phyloP scores from a whole-genome alignment of 2,329 filamentous ascomycete genomes.

The Coniochaeta sp. region DNA sequence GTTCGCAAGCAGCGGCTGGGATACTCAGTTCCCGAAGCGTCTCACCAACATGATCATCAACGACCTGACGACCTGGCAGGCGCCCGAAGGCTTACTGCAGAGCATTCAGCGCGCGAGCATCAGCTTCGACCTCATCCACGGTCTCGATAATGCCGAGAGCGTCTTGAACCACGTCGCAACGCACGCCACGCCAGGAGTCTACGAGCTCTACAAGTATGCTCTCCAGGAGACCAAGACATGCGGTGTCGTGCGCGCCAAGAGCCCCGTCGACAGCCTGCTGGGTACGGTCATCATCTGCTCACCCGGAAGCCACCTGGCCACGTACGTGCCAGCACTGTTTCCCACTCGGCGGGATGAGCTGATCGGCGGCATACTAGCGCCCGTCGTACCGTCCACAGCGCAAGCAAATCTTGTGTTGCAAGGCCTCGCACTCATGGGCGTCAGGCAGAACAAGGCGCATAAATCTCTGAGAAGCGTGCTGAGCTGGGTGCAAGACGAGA shows the following conservation, averaged over 20 bases:
- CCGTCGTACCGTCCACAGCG: conserved; percentile 62
- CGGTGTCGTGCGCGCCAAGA: conserved; percentile 77
- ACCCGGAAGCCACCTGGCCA: conserved; percentile 58
- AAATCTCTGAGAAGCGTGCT: conserved; percentile 66
- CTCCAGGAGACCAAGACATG: conserved; percentile 64
- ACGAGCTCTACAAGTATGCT: conserved; percentile 72
- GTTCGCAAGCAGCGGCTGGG: conserved; percentile 90
- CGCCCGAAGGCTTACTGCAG: conserved; percentile 69
- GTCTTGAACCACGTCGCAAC: conserved; percentile 69
- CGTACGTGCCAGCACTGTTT: conserved; percentile 61
- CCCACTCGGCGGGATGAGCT: conserved; percentile 36
- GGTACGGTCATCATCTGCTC: conserved; percentile 77
- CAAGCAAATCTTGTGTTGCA: conserved; percentile 66
- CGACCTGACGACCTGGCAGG: conserved; percentile 64
- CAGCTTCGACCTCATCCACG: conserved; percentile 77
- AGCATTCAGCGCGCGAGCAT: conserved; percentile 66
- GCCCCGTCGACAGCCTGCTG: conserved; percentile 58
- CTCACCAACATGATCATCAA: conserved; percentile 63
- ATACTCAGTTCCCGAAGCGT: conserved; percentile 52
- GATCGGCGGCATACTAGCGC: conserved; percentile 72
- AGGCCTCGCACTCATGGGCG: conserved; percentile 71
- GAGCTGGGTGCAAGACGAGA: conserved; percentile 71
- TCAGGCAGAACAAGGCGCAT: conserved; percentile 74
- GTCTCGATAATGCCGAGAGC: conserved; percentile 64
- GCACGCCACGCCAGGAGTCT: conserved; percentile 67